Base-by-base conservation (phyloP, 2,329 filamentous ascomycete species). In the Colletotrichum musicola region DNA sequence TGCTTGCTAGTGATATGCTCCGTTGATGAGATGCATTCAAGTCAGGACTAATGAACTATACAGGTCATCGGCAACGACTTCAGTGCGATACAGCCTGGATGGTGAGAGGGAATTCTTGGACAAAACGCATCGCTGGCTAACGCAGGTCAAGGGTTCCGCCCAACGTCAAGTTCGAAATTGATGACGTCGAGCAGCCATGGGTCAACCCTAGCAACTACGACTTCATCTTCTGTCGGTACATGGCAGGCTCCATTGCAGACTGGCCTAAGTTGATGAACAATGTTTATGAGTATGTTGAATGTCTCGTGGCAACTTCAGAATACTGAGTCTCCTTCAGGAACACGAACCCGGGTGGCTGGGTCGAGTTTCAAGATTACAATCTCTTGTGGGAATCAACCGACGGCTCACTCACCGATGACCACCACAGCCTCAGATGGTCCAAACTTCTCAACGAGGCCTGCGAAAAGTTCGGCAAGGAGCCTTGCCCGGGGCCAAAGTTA, bases 101-200 rank as follows among this genome's bases (percentile, higher is more conserved):
- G 27, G 27, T 30, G 27, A 30, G 27, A 30, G 27, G 6, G 27
- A 7, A 30, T 7, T 30, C 27, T 30, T 1, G 9, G 27, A 10
- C 27, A 30, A 30, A 30, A 30, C 2, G 27, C 7, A 2, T 10
- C 6, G 9, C 9, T 2, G 16, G 40, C 22, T 25, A 25, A 25
- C 22, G 22, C 22, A 25, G 22, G 22, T 25, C 22, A 4, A 55
- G 51, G 73, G 72, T 93, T 1, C 92, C 92, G 0, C 86, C 83
- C 30, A 92, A 92, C 72, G 86, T 89, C 67, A 83, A 86, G 67
- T 92, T 25, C 22, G 22, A 25, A 4, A 25, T 25, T 25, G 22
- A 25, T 25, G 22, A 25, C 22, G 22, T 25, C 38, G 87, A 89
- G 74, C 81, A 85, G 27, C 71, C 75, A n/a, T 82, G 81, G 81